Percentiles rank a stretch among this genome's conserved stretches.
Conservation (phyloP, 208 protist species). For the Acanthamoeba divionensis region DNA sequence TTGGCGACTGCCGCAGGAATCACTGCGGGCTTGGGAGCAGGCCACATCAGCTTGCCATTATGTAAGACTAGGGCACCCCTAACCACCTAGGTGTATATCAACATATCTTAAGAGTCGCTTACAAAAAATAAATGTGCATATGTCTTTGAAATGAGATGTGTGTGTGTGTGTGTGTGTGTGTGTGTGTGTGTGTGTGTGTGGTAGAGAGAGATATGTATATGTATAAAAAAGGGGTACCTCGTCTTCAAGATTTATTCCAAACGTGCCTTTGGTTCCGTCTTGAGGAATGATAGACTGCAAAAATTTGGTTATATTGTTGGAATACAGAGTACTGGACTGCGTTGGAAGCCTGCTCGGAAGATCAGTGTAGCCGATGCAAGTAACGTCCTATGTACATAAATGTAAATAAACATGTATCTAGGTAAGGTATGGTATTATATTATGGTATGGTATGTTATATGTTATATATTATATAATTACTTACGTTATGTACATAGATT, state of each 20-base stretch:
- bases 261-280: constrained; percentile 56
- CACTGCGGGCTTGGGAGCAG: neutral
- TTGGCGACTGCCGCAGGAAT: constrained; percentile 67
- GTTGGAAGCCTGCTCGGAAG: constrained; percentile 81
- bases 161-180: no score
- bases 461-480: neutral
- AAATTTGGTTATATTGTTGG: constrained; percentile 86
- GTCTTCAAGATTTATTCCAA: constrained; percentile 74
- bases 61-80: constrained; percentile 58
- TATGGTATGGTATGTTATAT: neutral
- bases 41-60: constrained; percentile 58
- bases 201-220: neutral
- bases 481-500: constrained; percentile 29
- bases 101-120: no score
- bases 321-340: constrained; percentile 83
- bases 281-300: constrained; percentile 69
- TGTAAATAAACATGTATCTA: no score
- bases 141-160: no score
- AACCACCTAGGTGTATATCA: constrained; percentile 62
- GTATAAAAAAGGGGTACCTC: constrained; percentile 19
- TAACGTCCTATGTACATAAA: constrained; percentile 4
- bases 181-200: no score
- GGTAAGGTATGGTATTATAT: neutral
- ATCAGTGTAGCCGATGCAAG: constrained; percentile 84
- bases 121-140: no score